phyloP scores from a whole-genome alignment of 768 basidiomycete species.

The Auricularia auricula-judae region DNA sequence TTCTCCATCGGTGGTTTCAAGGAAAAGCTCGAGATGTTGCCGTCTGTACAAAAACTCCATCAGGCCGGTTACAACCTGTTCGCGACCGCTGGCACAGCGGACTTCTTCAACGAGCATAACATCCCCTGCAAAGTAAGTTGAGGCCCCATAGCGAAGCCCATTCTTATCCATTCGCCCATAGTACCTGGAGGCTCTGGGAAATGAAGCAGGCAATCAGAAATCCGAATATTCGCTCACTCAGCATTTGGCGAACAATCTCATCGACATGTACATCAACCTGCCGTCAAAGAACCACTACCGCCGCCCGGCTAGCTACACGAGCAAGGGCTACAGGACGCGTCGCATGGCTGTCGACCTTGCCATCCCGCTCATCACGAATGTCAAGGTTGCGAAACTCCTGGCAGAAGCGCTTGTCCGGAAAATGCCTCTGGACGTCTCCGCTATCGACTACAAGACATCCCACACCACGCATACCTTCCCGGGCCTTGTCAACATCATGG shows the following conservation, averaged over 20 bases:
- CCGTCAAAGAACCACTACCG: conserved; percentile 97
- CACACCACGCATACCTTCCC: conserved; percentile 86
- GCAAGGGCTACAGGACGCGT: conserved; percentile 92
- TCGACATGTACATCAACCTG: conserved; percentile 99
- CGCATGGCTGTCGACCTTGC: conserved; percentile 99
- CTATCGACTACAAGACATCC: conserved; percentile 87
- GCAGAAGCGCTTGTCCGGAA: conserved; percentile 87
- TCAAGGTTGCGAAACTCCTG: conserved; percentile 96
- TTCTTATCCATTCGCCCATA: conserved; percentile 17
- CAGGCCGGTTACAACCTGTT: conserved; percentile 92
- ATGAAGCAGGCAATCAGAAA: conserved; percentile 69
- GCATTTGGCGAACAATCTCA: conserved; percentile 91
- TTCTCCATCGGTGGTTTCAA: conserved; percentile 95
- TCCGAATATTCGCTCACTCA: conserved; percentile 96
- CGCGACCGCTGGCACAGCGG: conserved; percentile 92
- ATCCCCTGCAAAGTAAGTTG: conserved; percentile 80
- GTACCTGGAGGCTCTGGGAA: conserved; percentile 80
- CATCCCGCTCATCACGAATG: conserved; percentile 92
- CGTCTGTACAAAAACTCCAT: conserved; percentile 90
- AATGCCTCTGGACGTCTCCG: conserved; percentile 83
- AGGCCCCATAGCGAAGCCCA: not conserved
- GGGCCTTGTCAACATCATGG: conserved; percentile 78
- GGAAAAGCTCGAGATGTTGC: conserved; percentile 93
- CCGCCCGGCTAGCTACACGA: conserved; percentile 92
- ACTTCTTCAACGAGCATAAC: conserved; percentile 94